Evolutionary conservation across 176 grass and related monocot genomes (phyloP), one percentile per base, ranked within the genome.

Genomic region (Cenchrus fungigraminus): DNA sequence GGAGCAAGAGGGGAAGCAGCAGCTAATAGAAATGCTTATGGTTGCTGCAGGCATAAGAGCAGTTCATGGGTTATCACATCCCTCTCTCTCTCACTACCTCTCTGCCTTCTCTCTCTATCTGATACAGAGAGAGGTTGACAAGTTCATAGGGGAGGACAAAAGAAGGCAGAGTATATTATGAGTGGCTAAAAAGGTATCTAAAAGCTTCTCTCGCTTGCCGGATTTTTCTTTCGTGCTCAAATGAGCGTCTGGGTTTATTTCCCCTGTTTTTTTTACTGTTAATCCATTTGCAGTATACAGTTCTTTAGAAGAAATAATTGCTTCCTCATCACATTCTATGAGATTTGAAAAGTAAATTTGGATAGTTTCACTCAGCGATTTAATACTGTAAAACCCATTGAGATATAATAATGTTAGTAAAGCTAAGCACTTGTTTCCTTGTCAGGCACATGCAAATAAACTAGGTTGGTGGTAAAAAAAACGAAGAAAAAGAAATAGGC

Each of bases 171-270:
- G 76, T 19, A 46, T 31, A 76, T 64, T 76, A 83, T 74, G 67
- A 80, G 80, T n/a, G 68, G 80, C 79, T 60, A 79, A 62, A 90
- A 90, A 87, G 84, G 79, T 86, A 12, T 45, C 49, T 29, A 82
- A 88, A 73, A 66, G 66, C 31, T 78, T 82, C 68, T 86, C 74
- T 73, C 6, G 29, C 29, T 68, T 83, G 60, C 12, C 79, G 49
- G 15, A 70, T 68, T 54, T 90, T 20, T 52, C 49, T 51, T 49
- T 49, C 51, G 28, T 52, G 52, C 71, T 20, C 7, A 79, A 17
- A 78, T 13, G 72, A n/a, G 25, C 42, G 16, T 32, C 16, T 12
- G 12, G 17, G 57, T 6, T 55, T 82, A 32, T 37, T 59, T 60
- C 13, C 31, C 19, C 0, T 40, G 1, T 6, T 20, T 44, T 40